Evolutionary conservation across 192 early-diverging fungal species (phyloP), one percentile per base, ranked within the genome.

Genomic region (Umbelopsis sp.): DNA sequence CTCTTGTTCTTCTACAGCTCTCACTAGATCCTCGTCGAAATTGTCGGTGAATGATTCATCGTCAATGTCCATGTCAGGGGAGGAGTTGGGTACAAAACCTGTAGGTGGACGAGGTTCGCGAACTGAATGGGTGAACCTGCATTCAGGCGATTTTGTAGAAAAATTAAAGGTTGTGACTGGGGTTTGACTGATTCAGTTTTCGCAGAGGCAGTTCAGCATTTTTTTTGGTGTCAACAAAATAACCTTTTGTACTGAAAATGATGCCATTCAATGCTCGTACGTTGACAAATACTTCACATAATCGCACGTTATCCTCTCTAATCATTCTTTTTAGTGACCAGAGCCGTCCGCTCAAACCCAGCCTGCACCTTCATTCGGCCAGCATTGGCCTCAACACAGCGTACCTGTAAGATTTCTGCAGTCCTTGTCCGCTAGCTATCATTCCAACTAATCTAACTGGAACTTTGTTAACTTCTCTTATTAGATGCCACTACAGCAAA

Each of bases 401-500:
- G 56, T 62, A 62, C 26, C 56, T 62, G 56, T 62, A 62, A 62
- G 56, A 16, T 32, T 29, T 17, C 9, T 2, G 16, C 6, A 32
- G 14, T 24, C 17, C 32, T 36, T 29, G 6, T 62, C 29, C 16
- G 20, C 56, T 7, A 17, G 1, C 29, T 17, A 29, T 32, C n/a
- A 29, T 20, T 2, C 25, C 56, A 9, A 62, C 29, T 34, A 26
- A 62, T 32, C 8, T 26, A 12, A 26, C 14, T n/a, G n/a, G n/a
- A 14, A 34, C 14, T 34, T 12, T n/a, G n/a, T n/a, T 62, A 2
- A 17, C 45, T 47, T 49, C n/a, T 4, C 20, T 17, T 5, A 49
- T n/a, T 56, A 78, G 72, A 78, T 34, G 72, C 77, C n/a, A 78
- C 71, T 8, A 43, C 50, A 36, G 65, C 45, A 4, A 71, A 52